Evolutionary conservation across 495 filamentous ascomycete species (phyloP).

Genomic region (Daldinia caldariorum): DNA sequence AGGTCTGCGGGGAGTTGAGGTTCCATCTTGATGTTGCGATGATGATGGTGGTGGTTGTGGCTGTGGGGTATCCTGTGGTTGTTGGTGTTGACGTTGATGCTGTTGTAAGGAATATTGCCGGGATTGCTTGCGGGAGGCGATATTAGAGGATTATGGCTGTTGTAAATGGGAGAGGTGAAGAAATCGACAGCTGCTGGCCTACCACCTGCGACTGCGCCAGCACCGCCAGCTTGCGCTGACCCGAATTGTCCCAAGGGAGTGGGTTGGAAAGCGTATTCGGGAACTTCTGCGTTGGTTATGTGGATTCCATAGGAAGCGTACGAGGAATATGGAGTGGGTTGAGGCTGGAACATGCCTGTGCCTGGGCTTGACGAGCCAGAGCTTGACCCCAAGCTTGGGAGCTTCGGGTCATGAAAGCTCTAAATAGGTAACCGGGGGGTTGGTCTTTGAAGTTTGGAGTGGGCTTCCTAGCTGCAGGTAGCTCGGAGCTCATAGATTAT

Average conservation of each 20-base stretch:
- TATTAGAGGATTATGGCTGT: slow-evolving; percentile 56
- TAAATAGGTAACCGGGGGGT: slow-evolving; percentile 10
- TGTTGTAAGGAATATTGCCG: slow-evolving; percentile 49
- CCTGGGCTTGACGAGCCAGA: slow-evolving; percentile 45
- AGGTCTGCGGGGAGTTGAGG: slow-evolving; percentile 53
- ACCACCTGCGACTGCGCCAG: slow-evolving; percentile 32
- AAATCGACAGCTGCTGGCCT: slow-evolving; percentile 36
- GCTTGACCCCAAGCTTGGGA: slow-evolving; percentile 44
- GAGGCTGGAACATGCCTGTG: slow-evolving; percentile 65
- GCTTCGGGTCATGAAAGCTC: slow-evolving; percentile 43
- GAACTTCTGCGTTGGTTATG: slow-evolving; percentile 50
- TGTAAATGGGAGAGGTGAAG: slow-evolving; percentile 56
- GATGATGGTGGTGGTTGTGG: slow-evolving; percentile 29
- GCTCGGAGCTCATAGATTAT: slow-evolving; percentile 18
- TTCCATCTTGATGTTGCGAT: slow-evolving; percentile 53
- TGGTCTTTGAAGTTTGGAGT: slow-evolving; percentile 2
- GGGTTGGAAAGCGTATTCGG: slow-evolving; percentile 57
- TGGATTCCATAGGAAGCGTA: slow-evolving; percentile 53
- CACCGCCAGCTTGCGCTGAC: slow-evolving; percentile 40
- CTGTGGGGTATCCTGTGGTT: slow-evolving; percentile 32
- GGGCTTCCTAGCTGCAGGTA: slow-evolving; percentile 5
- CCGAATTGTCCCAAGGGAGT: slow-evolving; percentile 52
- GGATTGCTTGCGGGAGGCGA: slow-evolving; percentile 40
- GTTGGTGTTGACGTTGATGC: slow-evolving; percentile 32
- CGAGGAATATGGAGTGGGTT: slow-evolving; percentile 58